Percentiles rank a stretch among this genome's conserved stretches.
phyloP scores from a whole-genome alignment of 495 filamentous ascomycete genomes.

The Penicillium canariense region DNA sequence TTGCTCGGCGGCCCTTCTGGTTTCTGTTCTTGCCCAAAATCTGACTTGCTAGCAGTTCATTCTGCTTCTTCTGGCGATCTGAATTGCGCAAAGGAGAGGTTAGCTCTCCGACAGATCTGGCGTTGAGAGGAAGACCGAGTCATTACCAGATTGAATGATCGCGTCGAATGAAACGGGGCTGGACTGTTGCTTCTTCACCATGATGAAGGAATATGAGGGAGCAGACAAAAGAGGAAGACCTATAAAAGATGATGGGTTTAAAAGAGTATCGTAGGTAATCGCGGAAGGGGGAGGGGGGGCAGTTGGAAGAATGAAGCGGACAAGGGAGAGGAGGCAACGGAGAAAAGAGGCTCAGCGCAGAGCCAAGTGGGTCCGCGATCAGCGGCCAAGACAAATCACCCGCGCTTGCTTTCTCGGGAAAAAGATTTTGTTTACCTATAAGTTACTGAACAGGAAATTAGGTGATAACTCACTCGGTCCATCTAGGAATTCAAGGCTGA shows the following conservation, averaged over 20 bases:
- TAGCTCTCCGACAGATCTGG: not conserved
- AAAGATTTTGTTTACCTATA: too few species aligned
- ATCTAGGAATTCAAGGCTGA: too few species aligned
- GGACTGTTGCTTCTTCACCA: constrained; percentile 47
- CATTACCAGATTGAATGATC: constrained; percentile 62
- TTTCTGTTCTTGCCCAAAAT: constrained; percentile 59
- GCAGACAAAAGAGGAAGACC: not conserved
- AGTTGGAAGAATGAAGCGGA: not conserved
- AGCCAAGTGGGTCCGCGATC: not conserved
- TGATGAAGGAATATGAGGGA: constrained; percentile 19
- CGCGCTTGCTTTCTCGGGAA: not conserved
- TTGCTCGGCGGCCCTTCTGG: constrained; percentile 47
- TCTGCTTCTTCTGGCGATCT: constrained; percentile 69
- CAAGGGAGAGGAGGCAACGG: constrained; percentile 5
- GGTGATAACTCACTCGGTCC: not conserved
- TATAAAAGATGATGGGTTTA: not conserved
- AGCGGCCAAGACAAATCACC: not conserved
- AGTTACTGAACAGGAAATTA: not conserved
- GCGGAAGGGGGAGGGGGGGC: too few species aligned
- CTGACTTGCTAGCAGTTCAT: constrained; percentile 67
- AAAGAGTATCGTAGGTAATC: not conserved
- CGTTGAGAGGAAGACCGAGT: not conserved
- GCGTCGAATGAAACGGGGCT: constrained; percentile 56
- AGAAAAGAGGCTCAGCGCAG: constrained; percentile 10
- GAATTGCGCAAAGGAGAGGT: constrained; percentile 9